Conservation (phyloP, 495 filamentous ascomycete species). For the Sordaria brevicollis region DNA sequence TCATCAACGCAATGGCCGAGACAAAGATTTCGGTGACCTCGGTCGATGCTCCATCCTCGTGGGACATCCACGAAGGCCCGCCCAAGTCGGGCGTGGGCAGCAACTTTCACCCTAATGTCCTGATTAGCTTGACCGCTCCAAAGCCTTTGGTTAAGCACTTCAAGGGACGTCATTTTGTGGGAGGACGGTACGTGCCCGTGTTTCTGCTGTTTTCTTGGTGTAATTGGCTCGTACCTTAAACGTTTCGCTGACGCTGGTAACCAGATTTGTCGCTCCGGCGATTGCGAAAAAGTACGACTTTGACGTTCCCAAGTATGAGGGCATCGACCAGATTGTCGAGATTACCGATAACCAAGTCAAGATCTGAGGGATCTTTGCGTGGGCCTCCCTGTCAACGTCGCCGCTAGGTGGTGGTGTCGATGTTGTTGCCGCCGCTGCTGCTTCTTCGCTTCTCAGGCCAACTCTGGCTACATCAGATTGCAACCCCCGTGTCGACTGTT, state of each 20-base stretch:
- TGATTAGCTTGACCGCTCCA: constrained; percentile 88
- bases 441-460: background rate
- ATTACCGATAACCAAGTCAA: constrained; percentile 49
- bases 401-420: background rate
- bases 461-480: constrained; percentile 26
- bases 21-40: constrained; percentile 69
- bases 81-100: constrained; percentile 67
- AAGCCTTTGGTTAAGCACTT: constrained; percentile 87
- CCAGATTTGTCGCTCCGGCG: constrained; percentile 66
- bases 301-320: constrained; percentile 72
- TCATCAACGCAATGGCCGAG: constrained; percentile 66
- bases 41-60: constrained; percentile 86
- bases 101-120: constrained; percentile 62
- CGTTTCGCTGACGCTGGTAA: constrained; percentile 10
- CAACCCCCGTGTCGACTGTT: constrained; percentile 39
- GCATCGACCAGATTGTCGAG: constrained; percentile 84
- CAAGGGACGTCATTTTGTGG: constrained; percentile 78
- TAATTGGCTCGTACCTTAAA: background rate
- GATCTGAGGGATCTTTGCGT: constrained; percentile 29
- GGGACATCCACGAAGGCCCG: constrained; percentile 83
- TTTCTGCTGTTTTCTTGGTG: background rate
- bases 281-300: constrained; percentile 83
- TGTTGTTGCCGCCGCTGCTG: background rate
- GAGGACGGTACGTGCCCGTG: constrained; percentile 49
- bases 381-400: background rate